These are phyloP conservation scores for Euphrasia arctica DNA, from an alignment of 305 asterid genomes.

Conservation along the genomic window DNA sequence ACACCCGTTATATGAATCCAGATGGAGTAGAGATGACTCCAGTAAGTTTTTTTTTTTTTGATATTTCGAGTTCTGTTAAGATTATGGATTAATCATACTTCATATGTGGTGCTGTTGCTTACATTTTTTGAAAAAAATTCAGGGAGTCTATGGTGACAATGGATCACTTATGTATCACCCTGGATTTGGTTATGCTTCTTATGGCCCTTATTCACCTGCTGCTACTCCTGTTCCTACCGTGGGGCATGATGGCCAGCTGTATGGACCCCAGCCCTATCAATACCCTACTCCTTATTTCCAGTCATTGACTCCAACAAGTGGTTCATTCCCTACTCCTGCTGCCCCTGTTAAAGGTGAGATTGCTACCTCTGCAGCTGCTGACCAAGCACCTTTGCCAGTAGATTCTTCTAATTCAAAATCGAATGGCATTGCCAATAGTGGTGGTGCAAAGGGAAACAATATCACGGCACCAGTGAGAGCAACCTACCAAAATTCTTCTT, in stretches of 20 bases:
- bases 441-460: constrained; percentile 44
- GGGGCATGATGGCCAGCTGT: constrained; percentile 70
- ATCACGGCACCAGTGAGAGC: constrained; percentile 35
- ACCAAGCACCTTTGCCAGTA: constrained; percentile 44
- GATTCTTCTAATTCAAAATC: constrained; percentile 51
- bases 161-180: constrained; percentile 55
- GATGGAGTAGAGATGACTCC: constrained; percentile 59
- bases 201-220: constrained; percentile 70
- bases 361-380: constrained; percentile 48
- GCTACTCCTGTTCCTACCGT: constrained; percentile 57
- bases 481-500: constrained; percentile 40
- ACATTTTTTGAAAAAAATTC: constrained; percentile 8
- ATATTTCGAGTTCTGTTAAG: not conserved
- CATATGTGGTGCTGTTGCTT: not conserved
- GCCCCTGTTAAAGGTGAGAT: constrained; percentile 54
- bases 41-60: constrained; percentile 30
- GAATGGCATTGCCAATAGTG: constrained; percentile 45
- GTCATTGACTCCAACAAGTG: constrained; percentile 43
- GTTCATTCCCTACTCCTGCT: constrained; percentile 37
- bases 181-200: constrained; percentile 62
- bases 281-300: constrained; percentile 62
- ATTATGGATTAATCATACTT: not conserved
- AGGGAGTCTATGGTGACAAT: constrained; percentile 68
- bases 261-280: constrained; percentile 77
- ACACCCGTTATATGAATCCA: constrained; percentile 36